A percentile compares a stretch with the other conserved stretches of the same genome.
These are phyloP conservation scores for Chalciporus pseudorubinellus DNA, from an alignment of 768 basidiomycete genomes.

Conservation along the genomic window DNA sequence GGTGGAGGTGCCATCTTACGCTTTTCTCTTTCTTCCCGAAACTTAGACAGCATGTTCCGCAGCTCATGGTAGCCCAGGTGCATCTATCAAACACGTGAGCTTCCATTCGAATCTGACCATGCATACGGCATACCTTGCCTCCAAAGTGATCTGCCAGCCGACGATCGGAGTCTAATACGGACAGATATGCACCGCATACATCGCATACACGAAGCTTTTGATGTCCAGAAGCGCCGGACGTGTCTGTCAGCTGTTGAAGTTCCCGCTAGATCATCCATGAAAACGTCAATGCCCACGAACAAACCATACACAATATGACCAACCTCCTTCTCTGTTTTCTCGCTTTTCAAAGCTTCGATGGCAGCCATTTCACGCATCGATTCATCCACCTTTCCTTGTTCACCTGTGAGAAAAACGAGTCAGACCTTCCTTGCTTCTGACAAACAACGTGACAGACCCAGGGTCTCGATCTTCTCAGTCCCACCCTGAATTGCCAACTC, in stretches of 20 bases:
- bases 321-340: slow-evolving; percentile 95
- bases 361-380: slow-evolving; percentile 97
- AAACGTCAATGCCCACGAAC: slow-evolving; percentile 9
- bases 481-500: slow-evolving; percentile 98
- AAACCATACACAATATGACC: slow-evolving; percentile 11
- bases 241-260: slow-evolving; percentile 93
- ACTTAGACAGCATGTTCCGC: slow-evolving; percentile 88
- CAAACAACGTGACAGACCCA: slow-evolving; percentile 53
- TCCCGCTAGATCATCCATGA: slow-evolving; percentile 59
- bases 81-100: slow-evolving; percentile 63
- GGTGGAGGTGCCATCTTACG: slow-evolving; percentile 59
- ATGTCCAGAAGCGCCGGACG: slow-evolving; percentile 98
- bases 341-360: slow-evolving; percentile 94
- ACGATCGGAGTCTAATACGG: slow-evolving; percentile 96
- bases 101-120: slow-evolving; percentile 25
- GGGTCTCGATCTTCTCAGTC: slow-evolving; percentile 94
- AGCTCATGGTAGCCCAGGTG: slow-evolving; percentile 98
- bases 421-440: slow-evolving; percentile 1
- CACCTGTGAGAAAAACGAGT: slow-evolving; percentile 51
- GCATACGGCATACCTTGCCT: slow-evolving; percentile 74
- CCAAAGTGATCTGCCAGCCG: slow-evolving; percentile 99
- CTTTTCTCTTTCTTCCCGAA: slow-evolving; percentile 88
- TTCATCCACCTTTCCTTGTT: slow-evolving; percentile 99
- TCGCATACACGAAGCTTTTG: slow-evolving; percentile 99
- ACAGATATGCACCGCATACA: slow-evolving; percentile 99